Evolutionary conservation across 192 early-diverging fungal genomes (phyloP).

Genomic region (Coemansia sp.): DNA sequence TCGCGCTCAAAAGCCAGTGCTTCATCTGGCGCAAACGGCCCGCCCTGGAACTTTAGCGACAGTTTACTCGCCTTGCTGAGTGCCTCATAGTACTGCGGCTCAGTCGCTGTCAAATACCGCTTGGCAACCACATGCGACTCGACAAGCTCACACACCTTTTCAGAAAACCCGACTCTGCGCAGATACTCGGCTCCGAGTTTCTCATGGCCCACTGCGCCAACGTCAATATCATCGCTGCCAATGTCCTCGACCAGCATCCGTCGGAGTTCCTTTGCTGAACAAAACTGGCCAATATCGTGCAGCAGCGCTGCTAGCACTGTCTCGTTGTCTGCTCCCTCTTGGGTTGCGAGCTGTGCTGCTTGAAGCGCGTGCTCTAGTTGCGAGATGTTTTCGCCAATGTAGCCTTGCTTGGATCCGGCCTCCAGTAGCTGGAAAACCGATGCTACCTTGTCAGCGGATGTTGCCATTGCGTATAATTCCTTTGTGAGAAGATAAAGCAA

Average conservation of each 20-base stretch:
- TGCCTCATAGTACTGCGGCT: conserved; percentile 47
- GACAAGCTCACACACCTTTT: conserved; percentile 55
- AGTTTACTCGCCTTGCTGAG: conserved; percentile 58
- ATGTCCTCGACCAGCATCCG: conserved; percentile 52
- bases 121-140: conserved; percentile 61
- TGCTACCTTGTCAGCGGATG: conserved; percentile 26
- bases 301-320: conserved; percentile 58
- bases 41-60: conserved; percentile 58
- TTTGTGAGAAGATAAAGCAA: neutral
- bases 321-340: conserved; percentile 52
- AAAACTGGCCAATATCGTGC: conserved; percentile 63
- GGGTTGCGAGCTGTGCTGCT: conserved; percentile 51
- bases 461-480: neutral
- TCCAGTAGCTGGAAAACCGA: conserved; percentile 54
- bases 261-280: conserved; percentile 48
- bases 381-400: conserved; percentile 59
- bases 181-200: conserved; percentile 60
- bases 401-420: conserved; percentile 54
- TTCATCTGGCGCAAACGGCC: conserved; percentile 48
- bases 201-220: conserved; percentile 58
- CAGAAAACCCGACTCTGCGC: conserved; percentile 56
- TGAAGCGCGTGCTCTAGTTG: conserved; percentile 62
- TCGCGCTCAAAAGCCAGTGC: conserved; percentile 53
- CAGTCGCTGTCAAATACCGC: conserved; percentile 58
- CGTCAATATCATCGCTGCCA: conserved; percentile 10